Percentiles rank a stretch among this genome's conserved stretches.
Evolutionary conservation across 2,329 filamentous ascomycete genomes (phyloP).

Genomic region (Furcasterigmium furcatum): DNA sequence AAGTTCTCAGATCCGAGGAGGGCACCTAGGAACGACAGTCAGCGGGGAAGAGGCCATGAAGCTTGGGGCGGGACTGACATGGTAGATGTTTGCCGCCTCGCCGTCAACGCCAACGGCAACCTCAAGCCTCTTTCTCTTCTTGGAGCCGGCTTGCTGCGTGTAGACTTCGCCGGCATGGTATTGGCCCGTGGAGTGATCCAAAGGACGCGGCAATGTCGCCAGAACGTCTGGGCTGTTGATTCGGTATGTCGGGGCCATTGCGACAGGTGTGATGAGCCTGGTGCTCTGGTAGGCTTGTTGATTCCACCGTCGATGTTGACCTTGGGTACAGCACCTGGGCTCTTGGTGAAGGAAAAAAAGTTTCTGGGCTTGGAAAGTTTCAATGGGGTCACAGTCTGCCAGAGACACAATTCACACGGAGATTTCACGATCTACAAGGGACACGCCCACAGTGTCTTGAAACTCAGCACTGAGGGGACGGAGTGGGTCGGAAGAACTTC

Average conservation of each 20-base stretch:
- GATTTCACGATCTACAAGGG: too few species aligned
- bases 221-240: conserved; percentile 64
- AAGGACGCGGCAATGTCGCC: conserved; percentile 54
- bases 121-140: conserved; percentile 62
- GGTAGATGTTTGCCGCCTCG: conserved; percentile 63
- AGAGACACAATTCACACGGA: too few species aligned
- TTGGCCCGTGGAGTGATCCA: conserved; percentile 42
- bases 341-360: neutral
- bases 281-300: neutral
- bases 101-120: conserved; percentile 62
- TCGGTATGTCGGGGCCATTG: conserved; percentile 57
- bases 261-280: conserved; percentile 7
- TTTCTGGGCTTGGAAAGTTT: neutral
- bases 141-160: conserved; percentile 53
- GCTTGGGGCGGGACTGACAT: conserved; percentile 43
- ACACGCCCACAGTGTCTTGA: too few species aligned
- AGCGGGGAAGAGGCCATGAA: conserved; percentile 6
- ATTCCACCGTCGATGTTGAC: too few species aligned
- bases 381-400: too few species aligned
- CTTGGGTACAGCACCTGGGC: too few species aligned
- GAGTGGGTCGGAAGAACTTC: too few species aligned
- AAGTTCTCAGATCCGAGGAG: conserved; percentile 59
- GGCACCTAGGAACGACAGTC: conserved; percentile 45
- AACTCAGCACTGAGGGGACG: too few species aligned
- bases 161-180: conserved; percentile 60